These are phyloP conservation scores for Escallonia rubra DNA, from an alignment of 129 eudicot species.

Conservation along the genomic window DNA sequence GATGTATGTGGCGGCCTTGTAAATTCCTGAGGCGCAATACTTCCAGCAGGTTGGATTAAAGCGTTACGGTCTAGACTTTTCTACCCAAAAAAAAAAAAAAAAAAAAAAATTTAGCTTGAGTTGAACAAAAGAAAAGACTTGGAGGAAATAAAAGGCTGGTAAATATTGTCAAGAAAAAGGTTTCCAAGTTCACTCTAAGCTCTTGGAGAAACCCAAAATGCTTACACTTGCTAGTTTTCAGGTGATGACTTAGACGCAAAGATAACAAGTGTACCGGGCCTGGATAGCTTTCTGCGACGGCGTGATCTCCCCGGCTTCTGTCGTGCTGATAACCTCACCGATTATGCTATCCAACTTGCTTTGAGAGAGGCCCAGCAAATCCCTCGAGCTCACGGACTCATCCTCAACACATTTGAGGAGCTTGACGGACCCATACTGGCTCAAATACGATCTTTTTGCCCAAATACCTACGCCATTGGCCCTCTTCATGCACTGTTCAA, in stretches of 20 bases:
- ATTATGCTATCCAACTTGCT: constrained; percentile 10
- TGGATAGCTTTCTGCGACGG: constrained; percentile 29
- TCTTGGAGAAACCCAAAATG: too few species aligned
- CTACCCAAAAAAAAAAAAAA: too few species aligned
- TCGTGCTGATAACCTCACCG: constrained; percentile 14
- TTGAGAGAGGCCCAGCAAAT: constrained; percentile 16
- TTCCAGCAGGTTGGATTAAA: too few species aligned
- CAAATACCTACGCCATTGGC: constrained; percentile 40
- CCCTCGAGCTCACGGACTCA: constrained; percentile 34
- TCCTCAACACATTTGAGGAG: constrained; percentile 45
- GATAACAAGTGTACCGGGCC: constrained; percentile 32
- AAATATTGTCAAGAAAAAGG: too few species aligned
- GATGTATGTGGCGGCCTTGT: too few species aligned
- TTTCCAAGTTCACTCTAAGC: too few species aligned
- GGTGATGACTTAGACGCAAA: constrained; percentile 33
- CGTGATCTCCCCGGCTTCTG: constrained; percentile 52
- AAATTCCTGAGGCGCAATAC: too few species aligned
- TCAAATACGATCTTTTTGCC: constrained; percentile 28
- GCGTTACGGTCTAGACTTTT: too few species aligned
- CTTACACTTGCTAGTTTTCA: background rate
- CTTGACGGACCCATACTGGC: constrained; percentile 33
- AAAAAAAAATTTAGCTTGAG: too few species aligned
- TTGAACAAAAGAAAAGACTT: too few species aligned
- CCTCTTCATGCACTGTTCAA: constrained; percentile 41
- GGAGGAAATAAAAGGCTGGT: too few species aligned